Conservation (phyloP, 805 yeast species). For the Teunomyces tritomae region DNA sequence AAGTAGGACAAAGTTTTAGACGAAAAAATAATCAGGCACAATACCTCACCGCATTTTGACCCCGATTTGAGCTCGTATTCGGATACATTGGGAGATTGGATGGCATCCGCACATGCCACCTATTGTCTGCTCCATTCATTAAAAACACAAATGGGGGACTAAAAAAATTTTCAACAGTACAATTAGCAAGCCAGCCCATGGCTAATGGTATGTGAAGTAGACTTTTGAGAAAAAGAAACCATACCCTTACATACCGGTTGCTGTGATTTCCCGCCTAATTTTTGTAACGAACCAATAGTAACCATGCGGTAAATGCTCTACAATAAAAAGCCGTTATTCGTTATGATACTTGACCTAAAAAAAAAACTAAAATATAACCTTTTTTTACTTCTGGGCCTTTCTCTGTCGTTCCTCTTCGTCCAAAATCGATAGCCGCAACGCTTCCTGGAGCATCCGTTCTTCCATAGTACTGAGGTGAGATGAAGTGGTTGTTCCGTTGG, state of each 20-base stretch:
- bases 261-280: neutral
- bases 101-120: neutral
- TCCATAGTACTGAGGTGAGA: constrained; percentile 32
- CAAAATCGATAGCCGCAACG: constrained; percentile 67
- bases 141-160: too few relatives aligned
- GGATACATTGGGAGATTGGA: neutral
- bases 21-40: neutral
- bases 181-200: neutral
- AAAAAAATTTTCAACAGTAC: too few relatives aligned
- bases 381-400: constrained; percentile 9
- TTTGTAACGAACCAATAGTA: neutral
- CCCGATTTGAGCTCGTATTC: neutral
- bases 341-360: neutral
- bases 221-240: neutral
- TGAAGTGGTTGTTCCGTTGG: constrained; percentile 7
- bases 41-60: neutral
- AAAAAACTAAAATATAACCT: neutral
- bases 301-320: neutral
- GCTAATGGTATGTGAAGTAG: neutral
- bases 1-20: neutral
- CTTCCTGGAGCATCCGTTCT: constrained; percentile 81
- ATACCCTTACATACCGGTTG: neutral
- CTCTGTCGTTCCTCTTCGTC: constrained; percentile 61
- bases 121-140: too few relatives aligned
- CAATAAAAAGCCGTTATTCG: neutral